Conservation (phyloP, 1,139 yeast species). For the Pichia sorboxylosa region DNA sequence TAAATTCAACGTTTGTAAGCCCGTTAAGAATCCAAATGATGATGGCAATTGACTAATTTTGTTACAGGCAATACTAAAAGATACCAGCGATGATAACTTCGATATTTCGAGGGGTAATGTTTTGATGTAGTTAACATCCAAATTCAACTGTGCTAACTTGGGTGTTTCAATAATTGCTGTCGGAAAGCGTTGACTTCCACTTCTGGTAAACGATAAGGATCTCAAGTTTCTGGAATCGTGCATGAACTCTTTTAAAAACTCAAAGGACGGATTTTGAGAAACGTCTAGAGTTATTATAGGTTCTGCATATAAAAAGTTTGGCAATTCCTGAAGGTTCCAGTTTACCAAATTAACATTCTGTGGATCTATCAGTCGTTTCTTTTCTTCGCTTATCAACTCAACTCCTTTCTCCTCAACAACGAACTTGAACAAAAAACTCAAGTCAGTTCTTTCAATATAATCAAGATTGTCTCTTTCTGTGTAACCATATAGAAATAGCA, state of each 20-base stretch:
- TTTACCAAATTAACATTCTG: slow-evolving; percentile 67
- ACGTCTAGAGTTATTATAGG: slow-evolving; percentile 78
- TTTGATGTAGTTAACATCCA: slow-evolving; percentile 68
- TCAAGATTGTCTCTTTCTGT: slow-evolving; percentile 62
- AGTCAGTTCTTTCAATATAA: slow-evolving; percentile 77
- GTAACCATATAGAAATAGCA: slow-evolving; percentile 72
- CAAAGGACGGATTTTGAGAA: slow-evolving; percentile 77
- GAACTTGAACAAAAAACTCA: slow-evolving; percentile 77
- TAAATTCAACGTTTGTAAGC: slow-evolving; percentile 53
- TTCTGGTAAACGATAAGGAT: slow-evolving; percentile 56
- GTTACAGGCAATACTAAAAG: slow-evolving; percentile 58
- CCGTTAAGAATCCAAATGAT: slow-evolving; percentile 42
- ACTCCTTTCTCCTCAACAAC: slow-evolving; percentile 64
- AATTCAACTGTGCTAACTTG: slow-evolving; percentile 55
- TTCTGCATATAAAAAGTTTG: slow-evolving; percentile 70
- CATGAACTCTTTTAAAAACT: slow-evolving; percentile 73
- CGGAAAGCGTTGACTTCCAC: slow-evolving; percentile 70
- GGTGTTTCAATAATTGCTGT: slow-evolving; percentile 58
- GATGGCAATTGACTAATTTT: slow-evolving; percentile 57
- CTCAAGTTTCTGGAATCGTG: slow-evolving; percentile 69
- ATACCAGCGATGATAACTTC: slow-evolving; percentile 42
- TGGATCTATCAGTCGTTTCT: slow-evolving; percentile 50
- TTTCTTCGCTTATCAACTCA: slow-evolving; percentile 49
- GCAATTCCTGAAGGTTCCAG: slow-evolving; percentile 72
- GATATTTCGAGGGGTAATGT: slow-evolving; percentile 48